Conservation (phyloP, 306 rosid species). For the Acacia confusa region DNA sequence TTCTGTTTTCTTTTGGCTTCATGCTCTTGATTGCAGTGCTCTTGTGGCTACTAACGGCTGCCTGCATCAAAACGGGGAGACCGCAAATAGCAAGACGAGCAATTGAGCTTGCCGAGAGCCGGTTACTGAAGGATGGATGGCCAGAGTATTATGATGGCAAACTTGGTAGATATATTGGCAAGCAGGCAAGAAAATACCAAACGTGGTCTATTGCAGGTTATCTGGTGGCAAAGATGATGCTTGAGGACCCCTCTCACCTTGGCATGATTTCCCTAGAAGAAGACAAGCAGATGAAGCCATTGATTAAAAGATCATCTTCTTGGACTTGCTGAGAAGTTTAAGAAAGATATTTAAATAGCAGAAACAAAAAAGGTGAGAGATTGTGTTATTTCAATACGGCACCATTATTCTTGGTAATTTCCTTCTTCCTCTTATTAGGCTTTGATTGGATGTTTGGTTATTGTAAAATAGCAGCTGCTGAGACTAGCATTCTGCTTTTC, state of each 20-base stretch:
- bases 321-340: slow-evolving; percentile 62
- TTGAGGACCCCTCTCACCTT: slow-evolving; percentile 88
- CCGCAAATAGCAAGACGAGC: slow-evolving; percentile 89
- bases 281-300: slow-evolving; percentile 88
- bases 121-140: slow-evolving; percentile 84
- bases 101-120: slow-evolving; percentile 84
- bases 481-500: slow-evolving; percentile 47
- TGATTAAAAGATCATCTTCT: slow-evolving; percentile 76
- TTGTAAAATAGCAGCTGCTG: slow-evolving; percentile 60
- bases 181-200: slow-evolving; percentile 90
- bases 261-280: slow-evolving; percentile 95
- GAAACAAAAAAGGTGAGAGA: slow-evolving; percentile 45
- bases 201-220: slow-evolving; percentile 96
- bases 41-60: slow-evolving; percentile 85
- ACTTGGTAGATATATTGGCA: slow-evolving; percentile 79
- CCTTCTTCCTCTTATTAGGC: slow-evolving; percentile 39
- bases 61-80: slow-evolving; percentile 86
- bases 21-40: slow-evolving; percentile 61
- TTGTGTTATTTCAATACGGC: slow-evolving; percentile 45
- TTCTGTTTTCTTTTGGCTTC: slow-evolving; percentile 11
- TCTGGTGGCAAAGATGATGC: slow-evolving; percentile 91
- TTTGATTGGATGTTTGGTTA: slow-evolving; percentile 61
- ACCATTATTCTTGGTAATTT: slow-evolving; percentile 54
- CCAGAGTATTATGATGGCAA: slow-evolving; percentile 92
- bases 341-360: slow-evolving; percentile 37